These are phyloP conservation scores for Amylocystis lapponica DNA, from an alignment of 768 basidiomycete species.

Conservation along the genomic window DNA sequence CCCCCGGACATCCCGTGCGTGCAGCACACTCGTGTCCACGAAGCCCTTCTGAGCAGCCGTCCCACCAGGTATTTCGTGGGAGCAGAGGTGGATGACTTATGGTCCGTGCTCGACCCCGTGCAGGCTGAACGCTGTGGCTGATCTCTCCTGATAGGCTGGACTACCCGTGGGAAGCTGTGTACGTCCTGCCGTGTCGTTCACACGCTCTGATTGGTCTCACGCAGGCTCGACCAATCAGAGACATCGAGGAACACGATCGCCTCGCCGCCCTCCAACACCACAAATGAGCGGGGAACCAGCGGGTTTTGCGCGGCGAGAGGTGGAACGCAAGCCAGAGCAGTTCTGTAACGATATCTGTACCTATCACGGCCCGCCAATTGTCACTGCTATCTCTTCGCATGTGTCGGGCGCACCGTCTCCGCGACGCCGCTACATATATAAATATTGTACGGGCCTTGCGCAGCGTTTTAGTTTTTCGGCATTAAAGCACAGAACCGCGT, in stretches of 20 bases:
- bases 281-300: background rate
- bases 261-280: slow-evolving; percentile 35
- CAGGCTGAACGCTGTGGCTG: slow-evolving; percentile 4
- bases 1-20: slow-evolving; percentile 60
- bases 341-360: no score
- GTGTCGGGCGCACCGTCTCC: no score
- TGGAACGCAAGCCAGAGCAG: background rate
- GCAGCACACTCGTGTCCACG: slow-evolving; percentile 1
- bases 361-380: no score
- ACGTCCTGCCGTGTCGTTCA: slow-evolving; percentile 25
- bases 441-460: no score
- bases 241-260: slow-evolving; percentile 73
- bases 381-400: no score
- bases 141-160: slow-evolving; percentile 51
- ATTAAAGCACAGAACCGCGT: no score
- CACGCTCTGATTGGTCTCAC: slow-evolving; percentile 11
- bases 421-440: no score
- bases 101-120: no score
- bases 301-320: background rate
- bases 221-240: slow-evolving; percentile 32
- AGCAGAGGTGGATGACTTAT: slow-evolving; percentile 64
- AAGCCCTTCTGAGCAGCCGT: background rate
- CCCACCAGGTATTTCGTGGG: slow-evolving; percentile 68
- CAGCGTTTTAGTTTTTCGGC: no score
- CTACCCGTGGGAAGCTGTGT: slow-evolving; percentile 82